Evolutionary conservation across 371 early-diverging fungal genomes (phyloP).

Genomic region (Apophysomyces sp.): DNA sequence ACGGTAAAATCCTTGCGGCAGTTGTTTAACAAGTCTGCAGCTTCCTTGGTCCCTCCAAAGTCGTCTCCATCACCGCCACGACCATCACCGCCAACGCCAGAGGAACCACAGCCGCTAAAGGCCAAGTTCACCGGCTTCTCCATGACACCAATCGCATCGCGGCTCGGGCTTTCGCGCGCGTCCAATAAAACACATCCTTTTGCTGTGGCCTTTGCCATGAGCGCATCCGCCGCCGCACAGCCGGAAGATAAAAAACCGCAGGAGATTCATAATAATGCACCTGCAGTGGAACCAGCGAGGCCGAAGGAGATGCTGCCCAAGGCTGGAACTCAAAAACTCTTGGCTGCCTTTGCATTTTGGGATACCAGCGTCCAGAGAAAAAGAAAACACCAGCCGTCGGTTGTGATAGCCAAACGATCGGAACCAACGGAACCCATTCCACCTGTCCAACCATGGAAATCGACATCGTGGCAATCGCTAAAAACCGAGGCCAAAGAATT

Average conservation of each 20-base stretch:
- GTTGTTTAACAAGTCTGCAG: constrained; percentile 6
- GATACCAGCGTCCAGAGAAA: neutral
- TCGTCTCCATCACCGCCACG: neutral
- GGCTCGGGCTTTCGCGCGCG: neutral
- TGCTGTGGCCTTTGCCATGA: neutral
- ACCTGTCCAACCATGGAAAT: neutral
- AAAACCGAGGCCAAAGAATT: neutral
- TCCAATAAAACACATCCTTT: neutral
- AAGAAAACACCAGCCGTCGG: neutral
- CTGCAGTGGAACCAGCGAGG: neutral
- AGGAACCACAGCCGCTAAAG: neutral
- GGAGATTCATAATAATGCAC: neutral
- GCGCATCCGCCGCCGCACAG: neutral
- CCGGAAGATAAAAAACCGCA: neutral
- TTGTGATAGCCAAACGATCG: neutral
- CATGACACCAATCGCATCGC: neutral
- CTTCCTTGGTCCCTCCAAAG: neutral
- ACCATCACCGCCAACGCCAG: constrained; percentile 5
- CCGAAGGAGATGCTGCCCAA: neutral
- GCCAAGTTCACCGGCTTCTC: neutral
- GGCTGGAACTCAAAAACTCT: neutral
- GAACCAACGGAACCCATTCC: neutral
- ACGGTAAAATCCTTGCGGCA: constrained; percentile 36
- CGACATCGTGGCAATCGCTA: neutral
- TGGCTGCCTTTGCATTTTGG: constrained; percentile 1